Conservation (phyloP, 805 yeast species). For the Huiozyma naganishii region DNA sequence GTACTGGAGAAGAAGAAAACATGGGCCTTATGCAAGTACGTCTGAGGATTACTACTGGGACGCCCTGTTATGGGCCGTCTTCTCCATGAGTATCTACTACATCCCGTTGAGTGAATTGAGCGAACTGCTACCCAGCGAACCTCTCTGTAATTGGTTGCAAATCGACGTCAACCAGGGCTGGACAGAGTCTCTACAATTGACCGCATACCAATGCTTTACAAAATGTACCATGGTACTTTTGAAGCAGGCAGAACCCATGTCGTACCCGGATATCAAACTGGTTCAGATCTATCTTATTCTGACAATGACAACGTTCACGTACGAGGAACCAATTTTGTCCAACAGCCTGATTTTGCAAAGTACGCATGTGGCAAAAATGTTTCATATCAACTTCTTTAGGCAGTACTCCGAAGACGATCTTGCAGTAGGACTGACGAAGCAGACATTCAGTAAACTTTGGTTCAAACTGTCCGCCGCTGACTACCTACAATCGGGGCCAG, state of each 20-base stretch:
- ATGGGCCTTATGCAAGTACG: neutral
- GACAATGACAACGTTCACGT: constrained; percentile 17
- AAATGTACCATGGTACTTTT: constrained; percentile 10
- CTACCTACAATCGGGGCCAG: constrained; percentile 19
- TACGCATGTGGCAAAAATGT: constrained; percentile 17
- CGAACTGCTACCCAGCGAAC: constrained; percentile 5
- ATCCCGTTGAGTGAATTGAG: constrained; percentile 13
- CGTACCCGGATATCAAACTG: constrained; percentile 19
- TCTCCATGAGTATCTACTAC: constrained; percentile 21
- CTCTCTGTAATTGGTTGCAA: constrained; percentile 4
- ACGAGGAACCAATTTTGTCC: constrained; percentile 6
- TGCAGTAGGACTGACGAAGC: constrained; percentile 13
- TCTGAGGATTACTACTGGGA: constrained; percentile 20
- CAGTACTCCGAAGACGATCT: constrained; percentile 17
- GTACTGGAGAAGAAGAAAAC: constrained; percentile 17
- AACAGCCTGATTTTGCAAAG: constrained; percentile 16
- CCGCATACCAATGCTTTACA: constrained; percentile 10
- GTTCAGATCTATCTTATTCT: constrained; percentile 20
- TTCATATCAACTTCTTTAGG: constrained; percentile 15
- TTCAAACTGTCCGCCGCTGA: constrained; percentile 19
- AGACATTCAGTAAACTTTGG: constrained; percentile 22
- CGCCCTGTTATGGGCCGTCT: constrained; percentile 23
- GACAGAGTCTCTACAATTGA: constrained; percentile 11
- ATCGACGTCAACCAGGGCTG: constrained; percentile 5
- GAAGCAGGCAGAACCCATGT: constrained; percentile 11